phyloP scores from a whole-genome alignment of 257 asterid species.

The Solanum chiquidenum region DNA sequence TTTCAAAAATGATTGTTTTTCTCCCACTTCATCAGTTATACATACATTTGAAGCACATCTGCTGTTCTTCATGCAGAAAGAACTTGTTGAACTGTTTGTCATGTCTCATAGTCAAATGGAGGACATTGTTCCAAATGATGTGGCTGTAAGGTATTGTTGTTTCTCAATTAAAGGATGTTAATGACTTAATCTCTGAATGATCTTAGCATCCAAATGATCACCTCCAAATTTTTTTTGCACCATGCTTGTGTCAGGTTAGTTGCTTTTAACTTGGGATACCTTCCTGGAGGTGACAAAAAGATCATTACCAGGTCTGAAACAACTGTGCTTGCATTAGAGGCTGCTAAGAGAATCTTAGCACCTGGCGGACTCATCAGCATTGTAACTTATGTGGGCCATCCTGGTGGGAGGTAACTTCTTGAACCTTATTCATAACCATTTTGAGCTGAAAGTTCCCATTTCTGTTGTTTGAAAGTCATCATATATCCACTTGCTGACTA shows the following conservation, averaged over 20 bases:
- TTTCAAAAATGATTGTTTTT: not conserved
- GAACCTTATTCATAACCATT: not conserved
- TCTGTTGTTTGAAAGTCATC: not conserved
- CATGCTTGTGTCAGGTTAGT: conserved; percentile 41
- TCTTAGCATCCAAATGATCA: not conserved
- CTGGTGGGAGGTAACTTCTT: conserved; percentile 64
- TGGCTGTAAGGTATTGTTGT: conserved; percentile 47
- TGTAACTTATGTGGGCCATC: conserved; percentile 66
- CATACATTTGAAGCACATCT: not conserved
- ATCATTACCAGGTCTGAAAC: conserved; percentile 55
- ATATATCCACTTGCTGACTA: not conserved
- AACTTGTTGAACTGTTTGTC: conserved; percentile 67
- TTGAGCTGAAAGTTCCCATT: not conserved
- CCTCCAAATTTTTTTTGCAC: not conserved
- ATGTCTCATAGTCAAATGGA: conserved; percentile 84
- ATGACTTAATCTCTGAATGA: not conserved
- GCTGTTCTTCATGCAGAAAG: conserved; percentile 42
- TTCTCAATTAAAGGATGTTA: not conserved
- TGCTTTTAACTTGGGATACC: conserved; percentile 94
- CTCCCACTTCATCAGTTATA: not conserved
- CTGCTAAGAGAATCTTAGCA: conserved; percentile 53
- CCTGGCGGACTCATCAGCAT: conserved; percentile 83
- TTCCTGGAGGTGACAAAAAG: conserved; percentile 83
- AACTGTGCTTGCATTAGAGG: conserved; percentile 65
- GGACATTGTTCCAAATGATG: conserved; percentile 58